These are phyloP conservation scores for Quercus phellos DNA, from an alignment of 331 rosid species.

Conservation along the genomic window DNA sequence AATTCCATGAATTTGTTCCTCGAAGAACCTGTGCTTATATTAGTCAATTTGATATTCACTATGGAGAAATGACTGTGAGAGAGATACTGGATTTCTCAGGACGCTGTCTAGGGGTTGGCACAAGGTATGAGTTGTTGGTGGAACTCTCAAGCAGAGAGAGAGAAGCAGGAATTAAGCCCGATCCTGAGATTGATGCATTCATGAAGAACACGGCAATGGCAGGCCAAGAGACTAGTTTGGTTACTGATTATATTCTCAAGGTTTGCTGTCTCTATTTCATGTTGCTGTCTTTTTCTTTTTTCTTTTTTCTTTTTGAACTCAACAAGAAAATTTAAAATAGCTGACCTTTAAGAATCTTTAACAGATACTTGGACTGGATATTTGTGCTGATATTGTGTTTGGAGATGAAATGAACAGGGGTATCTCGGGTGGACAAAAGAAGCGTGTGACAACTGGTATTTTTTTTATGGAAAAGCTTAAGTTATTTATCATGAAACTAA, in stretches of 20 bases:
- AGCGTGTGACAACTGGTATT: slow-evolving; percentile 59
- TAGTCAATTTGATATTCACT: slow-evolving; percentile 67
- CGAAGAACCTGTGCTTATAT: slow-evolving; percentile 67
- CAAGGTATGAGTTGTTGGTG: slow-evolving; percentile 54
- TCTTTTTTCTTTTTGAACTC: not conserved
- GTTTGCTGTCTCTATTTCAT: slow-evolving; percentile 19
- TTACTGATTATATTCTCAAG: slow-evolving; percentile 76
- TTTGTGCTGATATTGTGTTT: slow-evolving; percentile 42
- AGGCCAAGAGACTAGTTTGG: slow-evolving; percentile 67
- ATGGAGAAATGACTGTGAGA: slow-evolving; percentile 82
- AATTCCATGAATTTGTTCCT: slow-evolving; percentile 61
- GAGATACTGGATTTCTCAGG: slow-evolving; percentile 79
- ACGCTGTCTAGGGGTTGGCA: slow-evolving; percentile 71
- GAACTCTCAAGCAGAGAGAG: slow-evolving; percentile 73
- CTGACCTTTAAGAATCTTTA: not conserved
- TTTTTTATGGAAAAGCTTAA: not conserved
- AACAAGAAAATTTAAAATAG: not conserved
- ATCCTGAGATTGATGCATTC: slow-evolving; percentile 73
- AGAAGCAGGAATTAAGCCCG: slow-evolving; percentile 72
- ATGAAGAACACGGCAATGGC: slow-evolving; percentile 73
- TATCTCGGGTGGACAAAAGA: slow-evolving; percentile 62
- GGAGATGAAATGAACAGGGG: slow-evolving; percentile 62
- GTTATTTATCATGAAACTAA: not conserved
- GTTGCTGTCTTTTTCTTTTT: not conserved
- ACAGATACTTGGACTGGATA: slow-evolving; percentile 29